Percentiles rank a stretch among this genome's conserved stretches.
phyloP scores from a whole-genome alignment of 257 asterid genomes.

The Haberlea rhodopensis region DNA sequence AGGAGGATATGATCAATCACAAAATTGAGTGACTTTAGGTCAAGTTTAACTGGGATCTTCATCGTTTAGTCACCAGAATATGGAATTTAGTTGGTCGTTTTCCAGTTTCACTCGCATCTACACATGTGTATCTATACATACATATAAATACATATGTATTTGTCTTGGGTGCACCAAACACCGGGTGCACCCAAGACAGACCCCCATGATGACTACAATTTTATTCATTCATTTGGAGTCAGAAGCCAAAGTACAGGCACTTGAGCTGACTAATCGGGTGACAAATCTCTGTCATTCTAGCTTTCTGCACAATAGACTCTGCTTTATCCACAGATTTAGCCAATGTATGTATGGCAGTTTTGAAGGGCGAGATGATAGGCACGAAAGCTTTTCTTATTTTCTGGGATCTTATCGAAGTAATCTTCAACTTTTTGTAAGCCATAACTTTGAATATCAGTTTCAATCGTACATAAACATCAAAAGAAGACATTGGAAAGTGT shows the following conservation, averaged over 20 bases:
- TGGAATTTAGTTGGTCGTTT: no score
- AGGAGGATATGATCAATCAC: no score
- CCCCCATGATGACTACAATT: constrained; percentile 46
- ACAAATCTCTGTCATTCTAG: constrained; percentile 48
- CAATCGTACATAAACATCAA: constrained; percentile 46
- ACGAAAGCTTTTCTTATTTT: constrained; percentile 30
- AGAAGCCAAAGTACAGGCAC: constrained; percentile 46
- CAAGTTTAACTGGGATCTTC: no score
- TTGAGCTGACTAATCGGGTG: constrained; percentile 43
- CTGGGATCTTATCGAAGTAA: constrained; percentile 44
- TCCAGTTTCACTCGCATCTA: no score
- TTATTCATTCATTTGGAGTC: constrained; percentile 54
- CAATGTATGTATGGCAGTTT: constrained; percentile 54
- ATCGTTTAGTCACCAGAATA: no score
- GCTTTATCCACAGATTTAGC: constrained; percentile 62
- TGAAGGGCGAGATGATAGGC: constrained; percentile 54
- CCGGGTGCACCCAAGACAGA: no score
- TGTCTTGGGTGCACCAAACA: no score
- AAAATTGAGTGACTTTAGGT: no score
- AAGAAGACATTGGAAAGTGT: constrained; percentile 27
- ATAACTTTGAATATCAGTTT: constrained; percentile 44
- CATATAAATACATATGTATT: no score
- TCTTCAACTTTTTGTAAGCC: constrained; percentile 57
- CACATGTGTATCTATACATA: no score
- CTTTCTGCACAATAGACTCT: constrained; percentile 55